Evolutionary conservation across 768 basidiomycete species (phyloP), one percentile per base, ranked within the genome.

Genomic region (Auriscalpium orientale): DNA sequence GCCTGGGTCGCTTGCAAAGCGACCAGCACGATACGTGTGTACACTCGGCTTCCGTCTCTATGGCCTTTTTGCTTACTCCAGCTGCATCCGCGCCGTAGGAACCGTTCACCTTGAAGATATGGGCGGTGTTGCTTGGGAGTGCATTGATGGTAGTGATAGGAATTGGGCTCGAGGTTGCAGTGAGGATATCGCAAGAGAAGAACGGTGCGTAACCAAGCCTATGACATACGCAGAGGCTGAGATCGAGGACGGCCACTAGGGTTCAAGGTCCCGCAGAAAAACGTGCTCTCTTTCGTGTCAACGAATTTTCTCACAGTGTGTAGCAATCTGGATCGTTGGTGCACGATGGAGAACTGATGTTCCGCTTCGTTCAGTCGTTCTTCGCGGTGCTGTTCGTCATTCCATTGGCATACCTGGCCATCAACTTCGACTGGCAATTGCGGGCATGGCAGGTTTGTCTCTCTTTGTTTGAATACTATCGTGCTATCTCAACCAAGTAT

Each of bases 361-460:
- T 44, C 11, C 52, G 49, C 28, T 9, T 35, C 10, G 13, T 50
- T 15, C 49, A 85, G 84, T 76, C 82, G 0, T 84, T 85, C 65
- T 70, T 87, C 61, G 84, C 85, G 1, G 77, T 76, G 4, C 63
- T 77, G 21, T 22, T 78, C 16, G 72, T 85, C 28, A 60, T 78
- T 7, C 85, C 85, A 3, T 58, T 78, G 35, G 78, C 72, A 0
- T 69, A 72, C 53, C 67, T 79, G 44, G 83, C 82, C 76, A 66
- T 76, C 34, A 70, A 72, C 21, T 66, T 78, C 34, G 84, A 87
- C 60, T 80, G 77, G 76, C 73, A 71, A 60, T 61, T 86, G 12
- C 70, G 79, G 54, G 74, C 71, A 72, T 80, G 81, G 62, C 83
- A 88, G 66, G 85, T 85, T 65, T 3, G 76, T 21, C 5, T 40